Evolutionary conservation across 2,329 filamentous ascomycete species (phyloP), one percentile per base, ranked within the genome.

Genomic region (Neopestalotiopsis sp.): DNA sequence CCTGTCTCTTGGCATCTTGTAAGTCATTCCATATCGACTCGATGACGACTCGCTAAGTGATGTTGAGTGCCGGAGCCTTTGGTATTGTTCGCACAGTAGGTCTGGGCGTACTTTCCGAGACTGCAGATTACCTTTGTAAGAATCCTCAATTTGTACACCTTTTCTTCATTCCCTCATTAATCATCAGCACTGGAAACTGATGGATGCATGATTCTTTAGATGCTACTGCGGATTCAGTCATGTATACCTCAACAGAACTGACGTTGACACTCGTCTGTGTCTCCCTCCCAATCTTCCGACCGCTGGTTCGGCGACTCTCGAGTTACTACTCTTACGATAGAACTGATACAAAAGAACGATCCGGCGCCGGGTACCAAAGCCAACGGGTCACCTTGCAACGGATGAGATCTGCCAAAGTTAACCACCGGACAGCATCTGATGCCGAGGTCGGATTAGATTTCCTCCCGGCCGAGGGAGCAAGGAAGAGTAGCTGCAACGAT

Each of bases 1-100:
- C 10, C 68, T 73, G 7, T 72, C 70, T n/a, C 59, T 73, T 28
- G 71, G 71, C n/a, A 34, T 72, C 24, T 12, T 72, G 71, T 73
- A 70, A 68, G 70, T 58, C 3, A 28, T n/a, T 20, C 28, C n/a
- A 13, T 30, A 20, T 57, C 24, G 2, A 30, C n/a, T n/a, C 12
- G 38, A n/a, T 42, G 14, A 3, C 17, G 38, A 59, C 24, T 59
- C 67, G 30, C 70, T n/a, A 10, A 53, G 1, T 53, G 9, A 7
- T 53, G 45, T 3, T 9, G 20, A 72, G 71, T 32, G 71, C 71
- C 14, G 71, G 70, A 34, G 61, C 71, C 5, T 73, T 70, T 30
- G 71, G 71, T 4, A 20, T 71, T 34, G 34, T 72, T 20, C 69
- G 71, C 49, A 73, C 69, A 20, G 62, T 64, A 2, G 67, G 69